Base-by-base conservation (phyloP, 176 grass and related monocot species). In the Rhipidocladum racemiflorum region DNA sequence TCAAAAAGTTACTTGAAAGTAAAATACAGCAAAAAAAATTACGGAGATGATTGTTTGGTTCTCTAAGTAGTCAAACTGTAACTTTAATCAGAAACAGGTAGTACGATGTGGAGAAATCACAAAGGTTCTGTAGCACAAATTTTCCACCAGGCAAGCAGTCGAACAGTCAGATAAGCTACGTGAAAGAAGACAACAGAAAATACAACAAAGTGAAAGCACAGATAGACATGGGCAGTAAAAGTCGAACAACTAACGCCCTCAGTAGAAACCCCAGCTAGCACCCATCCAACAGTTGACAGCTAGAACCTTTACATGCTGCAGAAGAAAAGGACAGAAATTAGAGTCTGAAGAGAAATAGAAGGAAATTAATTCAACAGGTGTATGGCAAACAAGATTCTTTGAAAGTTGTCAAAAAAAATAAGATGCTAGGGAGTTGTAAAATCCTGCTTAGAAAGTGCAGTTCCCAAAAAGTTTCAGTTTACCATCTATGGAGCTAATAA, bases 221-320 rank as follows among this genome's bases (percentile, higher is more conserved):
- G 60, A 77, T 72, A 77, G 24, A 54, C 78, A 78, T 60, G 50
- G 46, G 74, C 3, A 67, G 53, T 61, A 32, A 5, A 61, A 73
- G 72, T 70, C 32, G 21, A 78, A 77, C 17, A 50, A 59, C 78
- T 84, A 65, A 81, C 16, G 54, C 54, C 44, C 76, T 80, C 72
- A 45, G 65, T n/a, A 56, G 80, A 72, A 78, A 70, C 54, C 29
- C 29, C 38, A 90, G 56, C 56, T 82, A 86, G 79, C 79, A 90
- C 73, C 79, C 67, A 83, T 79, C 49, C 79, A 86, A 82, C 67
- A 83, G 84, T 86, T 49, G 78, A 74, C 32, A 61, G 61, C 87
- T 69, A 89, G 32, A 61, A 83, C 67, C 79, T 83, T 83, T 86
- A 83, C 84, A 74, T 44, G 76, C 88, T 86, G 88, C 44, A 20